phyloP scores from a whole-genome alignment of 306 rosid species.

The Pyrus betulifolia region DNA sequence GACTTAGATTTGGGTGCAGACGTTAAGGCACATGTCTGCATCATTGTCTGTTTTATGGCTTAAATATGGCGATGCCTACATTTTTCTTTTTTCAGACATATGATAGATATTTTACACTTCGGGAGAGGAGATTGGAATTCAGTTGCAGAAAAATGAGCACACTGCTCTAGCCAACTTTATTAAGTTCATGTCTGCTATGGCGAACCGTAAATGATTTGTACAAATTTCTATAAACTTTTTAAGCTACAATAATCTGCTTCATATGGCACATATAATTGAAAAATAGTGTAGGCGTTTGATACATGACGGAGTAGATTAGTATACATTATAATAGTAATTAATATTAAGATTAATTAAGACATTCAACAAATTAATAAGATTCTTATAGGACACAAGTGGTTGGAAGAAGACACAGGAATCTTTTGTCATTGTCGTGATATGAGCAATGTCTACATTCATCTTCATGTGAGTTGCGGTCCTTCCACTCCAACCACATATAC shows the following conservation, averaged over 20 bases:
- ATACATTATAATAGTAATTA: not conserved
- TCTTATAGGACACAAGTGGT: not conserved
- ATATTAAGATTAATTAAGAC: not conserved
- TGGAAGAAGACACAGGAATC: not conserved
- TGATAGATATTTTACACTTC: no score
- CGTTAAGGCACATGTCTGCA: no score
- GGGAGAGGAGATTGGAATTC: accelerated
- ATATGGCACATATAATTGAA: not conserved
- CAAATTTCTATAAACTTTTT: not conserved
- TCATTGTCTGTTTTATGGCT: not conserved
- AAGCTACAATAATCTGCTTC: not conserved
- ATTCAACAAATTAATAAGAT: not conserved
- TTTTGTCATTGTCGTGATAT: not conserved
- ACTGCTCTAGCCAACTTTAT: no score
- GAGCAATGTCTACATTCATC: not conserved
- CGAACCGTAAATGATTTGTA: not conserved
- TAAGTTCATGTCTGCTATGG: no score
- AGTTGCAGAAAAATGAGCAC: accelerated
- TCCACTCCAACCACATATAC: not conserved
- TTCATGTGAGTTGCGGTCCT: not conserved
- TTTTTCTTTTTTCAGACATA: no score
- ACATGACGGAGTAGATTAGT: not conserved
- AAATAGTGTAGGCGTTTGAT: not conserved
- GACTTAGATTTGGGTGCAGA: no score
- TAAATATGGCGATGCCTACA: no score